Base-by-base conservation (phyloP, 495 filamentous ascomycete species). In the Xylona heveae region DNA sequence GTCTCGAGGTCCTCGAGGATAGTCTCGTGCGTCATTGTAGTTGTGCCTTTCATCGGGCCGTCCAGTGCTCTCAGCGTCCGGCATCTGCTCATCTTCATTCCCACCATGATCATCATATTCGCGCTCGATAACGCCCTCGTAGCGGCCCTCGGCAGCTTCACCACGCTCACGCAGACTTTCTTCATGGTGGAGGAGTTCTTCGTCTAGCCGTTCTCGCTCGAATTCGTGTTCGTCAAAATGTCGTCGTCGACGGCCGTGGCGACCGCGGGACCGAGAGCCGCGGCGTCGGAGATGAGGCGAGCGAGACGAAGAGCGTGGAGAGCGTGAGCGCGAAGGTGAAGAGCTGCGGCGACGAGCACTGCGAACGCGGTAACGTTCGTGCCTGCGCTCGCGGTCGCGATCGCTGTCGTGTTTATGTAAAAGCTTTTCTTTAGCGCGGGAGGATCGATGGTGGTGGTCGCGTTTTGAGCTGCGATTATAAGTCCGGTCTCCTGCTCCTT, bases 311-410 rank as follows among this genome's bases (percentile, higher is more conserved):
- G n/a, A n/a, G 8, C 33, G 33, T 10, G 28, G 39, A 9, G 43
- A 41, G 7, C 37, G 28, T 21, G 44, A 47, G 9, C 37, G 39
- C 6, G 46, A 49, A 10, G 37, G 44, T 8, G 41, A 42, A 9
- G 37, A 31, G 10, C 30, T 28, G 15, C 40, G 42, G 21, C 33
- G 38, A 1, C 37, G 42, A 19, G 30, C 29, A 13, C 31, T 39
- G 23, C 20, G 34, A 19, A 28, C 24, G 5, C 31, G 31, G 3
- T 23, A 22, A 14, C 7, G 31, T n/a, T n/a, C n/a, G n/a, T n/a
- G n/a, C n/a, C n/a, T n/a, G n/a, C 23, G 23, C 7, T 7, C 23
- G 23, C 7, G 23, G n/a, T 7, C 23, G 23, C 23, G 19, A 7
- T 13, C 20, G 31, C n/a, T 3, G 31, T 23, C 9, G 18, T 10